Evolutionary conservation across 495 filamentous ascomycete genomes (phyloP).

Genomic region (Aspergillus bertholletiae): DNA sequence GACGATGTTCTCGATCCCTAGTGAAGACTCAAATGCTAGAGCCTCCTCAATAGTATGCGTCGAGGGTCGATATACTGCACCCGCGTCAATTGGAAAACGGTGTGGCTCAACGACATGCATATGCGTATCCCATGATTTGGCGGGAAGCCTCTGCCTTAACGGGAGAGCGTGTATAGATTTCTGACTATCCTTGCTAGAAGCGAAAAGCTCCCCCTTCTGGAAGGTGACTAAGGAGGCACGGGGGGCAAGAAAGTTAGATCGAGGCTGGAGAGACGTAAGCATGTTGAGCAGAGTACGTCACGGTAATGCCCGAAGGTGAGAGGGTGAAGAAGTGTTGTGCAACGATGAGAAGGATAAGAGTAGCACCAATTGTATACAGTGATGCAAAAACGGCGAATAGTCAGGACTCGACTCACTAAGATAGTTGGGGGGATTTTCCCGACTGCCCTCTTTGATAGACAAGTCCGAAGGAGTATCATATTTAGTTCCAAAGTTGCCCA

Average conservation of each 20-base stretch:
- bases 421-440: background rate
- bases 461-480: slow-evolving; percentile 8
- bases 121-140: slow-evolving; percentile 47
- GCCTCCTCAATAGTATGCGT: slow-evolving; percentile 37
- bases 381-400: background rate
- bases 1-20: slow-evolving; percentile 42
- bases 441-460: slow-evolving; percentile 6
- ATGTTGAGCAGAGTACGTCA: slow-evolving; percentile 1
- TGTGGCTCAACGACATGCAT: slow-evolving; percentile 50
- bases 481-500: background rate
- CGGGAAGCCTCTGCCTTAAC: slow-evolving; percentile 29
- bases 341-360: background rate
- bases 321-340: background rate
- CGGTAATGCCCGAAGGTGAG: background rate
- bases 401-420: slow-evolving; percentile 7
- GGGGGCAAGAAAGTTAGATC: background rate
- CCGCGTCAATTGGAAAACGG: slow-evolving; percentile 31
- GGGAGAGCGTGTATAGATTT: slow-evolving; percentile 4
- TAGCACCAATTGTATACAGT: background rate
- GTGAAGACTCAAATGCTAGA: slow-evolving; percentile 33
- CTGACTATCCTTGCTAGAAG: slow-evolving; percentile 13
- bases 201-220: slow-evolving; percentile 4
- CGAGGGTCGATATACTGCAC: slow-evolving; percentile 37
- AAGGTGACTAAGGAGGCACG: slow-evolving; percentile 14
- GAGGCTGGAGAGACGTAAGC: slow-evolving; percentile 13